phyloP scores from a whole-genome alignment of 306 rosid species.

The Malus sieversii region DNA sequence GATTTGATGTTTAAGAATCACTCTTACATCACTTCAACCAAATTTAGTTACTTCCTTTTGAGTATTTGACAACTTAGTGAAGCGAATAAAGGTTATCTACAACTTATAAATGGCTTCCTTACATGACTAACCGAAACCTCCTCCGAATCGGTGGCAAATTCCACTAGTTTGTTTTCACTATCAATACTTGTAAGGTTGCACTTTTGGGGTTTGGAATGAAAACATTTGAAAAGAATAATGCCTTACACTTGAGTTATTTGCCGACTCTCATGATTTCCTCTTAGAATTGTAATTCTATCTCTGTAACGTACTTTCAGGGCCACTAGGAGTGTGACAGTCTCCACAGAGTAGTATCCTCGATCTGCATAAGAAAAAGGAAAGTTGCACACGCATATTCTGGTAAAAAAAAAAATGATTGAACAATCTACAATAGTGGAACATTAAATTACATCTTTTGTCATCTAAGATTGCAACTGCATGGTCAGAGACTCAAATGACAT shows the following conservation, averaged over 20 bases:
- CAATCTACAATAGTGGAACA: neutral
- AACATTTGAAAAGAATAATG: neutral
- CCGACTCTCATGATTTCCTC: constrained; percentile 98
- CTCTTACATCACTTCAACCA: neutral
- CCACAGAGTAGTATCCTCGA: constrained; percentile 77
- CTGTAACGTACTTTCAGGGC: constrained; percentile 95
- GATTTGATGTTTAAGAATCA: neutral
- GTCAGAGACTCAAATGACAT: neutral
- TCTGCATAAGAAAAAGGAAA: constrained; percentile 16
- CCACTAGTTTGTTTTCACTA: neutral
- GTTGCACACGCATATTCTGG: neutral
- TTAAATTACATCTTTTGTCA: neutral
- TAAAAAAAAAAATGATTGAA: neutral
- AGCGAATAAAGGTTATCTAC: neutral
- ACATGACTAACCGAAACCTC: neutral
- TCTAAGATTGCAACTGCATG: neutral
- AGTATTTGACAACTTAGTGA: neutral
- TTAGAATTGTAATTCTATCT: constrained; percentile 95
- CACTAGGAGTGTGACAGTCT: constrained; percentile 93
- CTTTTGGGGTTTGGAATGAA: neutral
- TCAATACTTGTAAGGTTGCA: neutral
- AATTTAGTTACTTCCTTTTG: neutral
- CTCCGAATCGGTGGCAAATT: neutral
- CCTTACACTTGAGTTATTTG: constrained; percentile 99
- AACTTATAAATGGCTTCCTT: neutral